A percentile compares a stretch with the other conserved stretches of the same genome.
Conservation (phyloP, 2,329 filamentous ascomycete genomes). For the Neurospora sp. region DNA sequence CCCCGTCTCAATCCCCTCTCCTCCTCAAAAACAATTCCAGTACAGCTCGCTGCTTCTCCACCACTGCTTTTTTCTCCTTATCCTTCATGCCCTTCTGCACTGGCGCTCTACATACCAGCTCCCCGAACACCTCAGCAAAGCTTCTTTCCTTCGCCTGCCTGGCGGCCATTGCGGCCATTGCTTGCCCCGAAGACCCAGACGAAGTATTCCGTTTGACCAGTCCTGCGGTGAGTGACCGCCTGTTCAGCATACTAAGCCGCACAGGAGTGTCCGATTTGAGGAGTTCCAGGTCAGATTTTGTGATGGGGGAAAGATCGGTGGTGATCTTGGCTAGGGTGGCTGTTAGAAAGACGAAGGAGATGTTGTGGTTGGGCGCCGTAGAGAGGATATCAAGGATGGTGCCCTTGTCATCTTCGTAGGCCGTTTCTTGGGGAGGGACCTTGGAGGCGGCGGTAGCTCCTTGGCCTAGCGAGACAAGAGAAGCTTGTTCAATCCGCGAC, state of each 20-base stretch:
- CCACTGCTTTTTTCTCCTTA: slow-evolving; percentile 47
- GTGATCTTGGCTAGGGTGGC: slow-evolving; percentile 56
- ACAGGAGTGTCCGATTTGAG: slow-evolving; percentile 18
- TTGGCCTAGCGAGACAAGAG: slow-evolving; percentile 16
- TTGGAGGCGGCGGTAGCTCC: slow-evolving; percentile 32
- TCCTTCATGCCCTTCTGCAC: slow-evolving; percentile 20
- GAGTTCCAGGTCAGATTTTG: slow-evolving; percentile 26
- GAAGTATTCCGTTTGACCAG: not conserved
- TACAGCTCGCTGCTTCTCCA: slow-evolving; percentile 55
- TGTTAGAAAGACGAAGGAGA: slow-evolving; percentile 79
- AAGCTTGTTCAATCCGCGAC: slow-evolving; percentile 52
- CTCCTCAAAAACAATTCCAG: slow-evolving; percentile 57
- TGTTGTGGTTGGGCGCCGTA: slow-evolving; percentile 66
- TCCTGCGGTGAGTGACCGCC: slow-evolving; percentile 31
- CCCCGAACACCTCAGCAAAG: slow-evolving; percentile 56
- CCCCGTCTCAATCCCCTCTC: slow-evolving; percentile 1
- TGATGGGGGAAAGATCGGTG: slow-evolving; percentile 35
- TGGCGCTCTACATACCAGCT: slow-evolving; percentile 47
- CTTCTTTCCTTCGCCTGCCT: slow-evolving; percentile 49
- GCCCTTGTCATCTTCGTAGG: slow-evolving; percentile 35
- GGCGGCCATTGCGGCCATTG: slow-evolving; percentile 36
- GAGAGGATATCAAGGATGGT: slow-evolving; percentile 64
- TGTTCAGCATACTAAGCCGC: slow-evolving; percentile 22
- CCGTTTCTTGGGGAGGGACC: slow-evolving; percentile 7
- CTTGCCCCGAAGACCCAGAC: slow-evolving; percentile 14